phyloP scores from a whole-genome alignment of 768 basidiomycete species.

The Hypholoma fasciculare region DNA sequence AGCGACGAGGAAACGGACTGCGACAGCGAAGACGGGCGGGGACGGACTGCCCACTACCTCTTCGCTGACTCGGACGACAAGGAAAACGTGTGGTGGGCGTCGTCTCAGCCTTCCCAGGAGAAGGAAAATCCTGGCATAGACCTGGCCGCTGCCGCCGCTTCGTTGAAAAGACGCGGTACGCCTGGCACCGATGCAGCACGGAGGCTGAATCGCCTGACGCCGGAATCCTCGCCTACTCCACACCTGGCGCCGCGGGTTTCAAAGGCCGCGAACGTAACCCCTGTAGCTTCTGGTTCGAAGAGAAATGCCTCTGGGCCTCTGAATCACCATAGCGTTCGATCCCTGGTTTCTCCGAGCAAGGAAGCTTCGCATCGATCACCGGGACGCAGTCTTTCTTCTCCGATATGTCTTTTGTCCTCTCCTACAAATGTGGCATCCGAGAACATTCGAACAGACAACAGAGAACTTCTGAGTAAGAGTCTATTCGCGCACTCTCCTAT shows the following conservation, averaged over 20 bases:
- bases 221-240: constrained; percentile 17
- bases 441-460: background rate
- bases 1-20: constrained; percentile 35
- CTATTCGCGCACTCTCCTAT: background rate
- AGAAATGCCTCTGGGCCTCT: background rate
- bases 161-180: constrained; percentile 4
- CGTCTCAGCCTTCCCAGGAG: constrained; percentile 21
- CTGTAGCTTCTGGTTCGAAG: background rate
- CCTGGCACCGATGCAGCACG: constrained; percentile 15
- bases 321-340: background rate
- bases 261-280: background rate
- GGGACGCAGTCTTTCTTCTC: constrained; percentile 19
- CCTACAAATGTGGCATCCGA: constrained; percentile 8
- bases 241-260: background rate
- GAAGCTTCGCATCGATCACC: background rate
- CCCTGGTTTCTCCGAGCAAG: too few relatives aligned
- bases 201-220: constrained; percentile 21
- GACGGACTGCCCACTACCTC: constrained; percentile 53
- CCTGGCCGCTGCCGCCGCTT: background rate
- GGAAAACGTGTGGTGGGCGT: constrained; percentile 32
- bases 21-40: constrained; percentile 52
- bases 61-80: constrained; percentile 42
- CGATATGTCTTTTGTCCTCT: constrained; percentile 23
- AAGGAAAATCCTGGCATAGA: constrained; percentile 2
- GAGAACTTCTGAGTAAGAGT: background rate